phyloP scores from a whole-genome alignment of 768 basidiomycete species.

The Hypsizygus marmoreus region DNA sequence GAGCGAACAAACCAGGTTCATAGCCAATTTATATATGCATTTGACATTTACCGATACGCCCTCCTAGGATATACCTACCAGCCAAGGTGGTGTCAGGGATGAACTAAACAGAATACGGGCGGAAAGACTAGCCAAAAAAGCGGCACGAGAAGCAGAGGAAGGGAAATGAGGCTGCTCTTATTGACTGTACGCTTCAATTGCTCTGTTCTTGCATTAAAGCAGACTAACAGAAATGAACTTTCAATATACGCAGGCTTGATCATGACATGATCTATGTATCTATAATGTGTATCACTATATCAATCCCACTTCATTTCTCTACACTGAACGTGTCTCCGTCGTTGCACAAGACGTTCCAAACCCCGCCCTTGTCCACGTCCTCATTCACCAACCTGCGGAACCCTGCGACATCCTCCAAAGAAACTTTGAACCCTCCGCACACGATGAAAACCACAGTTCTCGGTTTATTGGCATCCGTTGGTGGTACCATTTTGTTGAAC shows the following conservation, averaged over 20 bases:
- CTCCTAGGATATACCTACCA: constrained; percentile 60
- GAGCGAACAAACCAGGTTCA: constrained; percentile 56
- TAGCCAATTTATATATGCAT: not conserved
- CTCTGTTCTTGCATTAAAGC: too few species aligned
- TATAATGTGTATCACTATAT: constrained; percentile 2
- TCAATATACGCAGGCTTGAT: not conserved
- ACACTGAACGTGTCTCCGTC: constrained; percentile 39
- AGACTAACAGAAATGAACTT: not conserved
- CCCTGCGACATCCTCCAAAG: constrained; percentile 50
- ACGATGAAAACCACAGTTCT: constrained; percentile 64
- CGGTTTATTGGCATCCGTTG: constrained; percentile 27
- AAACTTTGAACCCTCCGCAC: constrained; percentile 73
- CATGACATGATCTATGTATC: not conserved
- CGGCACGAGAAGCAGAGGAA: constrained; percentile 42
- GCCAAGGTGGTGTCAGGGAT: constrained; percentile 63
- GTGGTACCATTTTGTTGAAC: constrained; percentile 53
- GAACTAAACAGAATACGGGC: constrained; percentile 75
- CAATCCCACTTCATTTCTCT: constrained; percentile 16
- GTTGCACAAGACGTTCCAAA: constrained; percentile 41
- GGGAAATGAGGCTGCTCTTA: constrained; percentile 11
- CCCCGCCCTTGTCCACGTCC: constrained; percentile 27
- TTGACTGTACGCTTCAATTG: constrained; percentile 9
- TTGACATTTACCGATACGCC: constrained; percentile 1
- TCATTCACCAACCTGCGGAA: constrained; percentile 44
- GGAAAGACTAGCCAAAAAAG: constrained; percentile 50